Evolutionary conservation across 2,329 filamentous ascomycete species (phyloP).

Genomic region (Beauveria scarabaeidicola): DNA sequence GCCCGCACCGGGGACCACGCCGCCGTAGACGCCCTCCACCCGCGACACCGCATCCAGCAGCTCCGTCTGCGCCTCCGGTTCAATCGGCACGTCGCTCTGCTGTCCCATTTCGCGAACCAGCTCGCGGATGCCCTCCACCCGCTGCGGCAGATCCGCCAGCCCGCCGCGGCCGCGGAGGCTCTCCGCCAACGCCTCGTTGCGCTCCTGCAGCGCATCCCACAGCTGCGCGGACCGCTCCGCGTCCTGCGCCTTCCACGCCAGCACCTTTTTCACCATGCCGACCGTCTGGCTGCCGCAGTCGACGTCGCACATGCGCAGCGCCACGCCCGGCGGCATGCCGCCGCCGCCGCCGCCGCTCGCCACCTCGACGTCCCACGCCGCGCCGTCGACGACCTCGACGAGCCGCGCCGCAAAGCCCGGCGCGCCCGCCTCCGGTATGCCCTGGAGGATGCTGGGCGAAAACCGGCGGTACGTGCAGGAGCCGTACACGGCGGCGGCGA

Average conservation of each 20-base stretch:
- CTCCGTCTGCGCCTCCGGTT: constrained; percentile 76
- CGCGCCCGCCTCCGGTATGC: constrained; percentile 57
- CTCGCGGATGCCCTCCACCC: constrained; percentile 44
- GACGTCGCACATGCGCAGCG: constrained; percentile 89
- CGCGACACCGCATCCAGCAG: constrained; percentile 67
- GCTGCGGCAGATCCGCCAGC: constrained; percentile 33
- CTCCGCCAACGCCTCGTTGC: constrained; percentile 62
- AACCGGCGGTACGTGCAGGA: constrained; percentile 91
- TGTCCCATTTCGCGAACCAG: constrained; percentile 70
- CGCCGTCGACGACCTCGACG: constrained; percentile 56
- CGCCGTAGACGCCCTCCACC: constrained; percentile 75
- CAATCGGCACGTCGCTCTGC: constrained; percentile 72
- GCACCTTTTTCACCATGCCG: constrained; percentile 87
- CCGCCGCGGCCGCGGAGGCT: constrained; percentile 47
- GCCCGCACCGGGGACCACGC: constrained; percentile 88
- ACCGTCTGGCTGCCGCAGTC: constrained; percentile 91
- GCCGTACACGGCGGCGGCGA: constrained; percentile 86
- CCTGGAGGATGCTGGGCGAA: constrained; percentile 64
- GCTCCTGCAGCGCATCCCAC: constrained; percentile 66
- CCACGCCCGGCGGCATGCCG: constrained; percentile 61
- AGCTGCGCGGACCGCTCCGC: constrained; percentile 55
- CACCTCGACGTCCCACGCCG: constrained; percentile 73
- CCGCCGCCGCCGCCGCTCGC: constrained; percentile 61
- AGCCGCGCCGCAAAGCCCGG: constrained; percentile 60
- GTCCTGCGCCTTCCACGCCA: constrained; percentile 68